phyloP scores from a whole-genome alignment of 1,284 basidiomycete genomes.

The Trichosporon sp. region DNA sequence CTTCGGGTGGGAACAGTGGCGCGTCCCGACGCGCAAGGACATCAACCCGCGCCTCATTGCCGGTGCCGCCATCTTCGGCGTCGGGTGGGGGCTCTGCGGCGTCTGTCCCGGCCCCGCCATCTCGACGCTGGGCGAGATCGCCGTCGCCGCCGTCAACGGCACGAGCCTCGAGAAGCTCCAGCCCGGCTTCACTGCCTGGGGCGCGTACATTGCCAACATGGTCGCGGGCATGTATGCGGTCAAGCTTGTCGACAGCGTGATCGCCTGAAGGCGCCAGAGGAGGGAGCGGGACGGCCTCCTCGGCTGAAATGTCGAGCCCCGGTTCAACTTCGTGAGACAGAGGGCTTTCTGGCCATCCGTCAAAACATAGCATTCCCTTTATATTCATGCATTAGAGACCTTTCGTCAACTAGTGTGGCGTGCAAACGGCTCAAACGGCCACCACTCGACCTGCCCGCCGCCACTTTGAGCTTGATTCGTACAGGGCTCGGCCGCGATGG shows the following conservation, averaged over 20 bases:
- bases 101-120: constrained; percentile 62
- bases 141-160: constrained; percentile 11
- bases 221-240: constrained; percentile 28
- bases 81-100: constrained; percentile 69
- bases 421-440: no score
- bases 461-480: no score
- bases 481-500: no score
- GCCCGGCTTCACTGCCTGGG: constrained; percentile 24
- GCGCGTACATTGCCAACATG: constrained; percentile 25
- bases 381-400: no score
- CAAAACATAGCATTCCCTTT: no score
- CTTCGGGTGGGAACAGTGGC: constrained; percentile 45
- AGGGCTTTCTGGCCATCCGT: background rate
- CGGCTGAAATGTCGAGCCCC: background rate
- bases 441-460: no score
- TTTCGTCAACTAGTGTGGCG: no score
- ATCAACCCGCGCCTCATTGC: constrained; percentile 62
- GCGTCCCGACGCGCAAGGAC: constrained; percentile 43
- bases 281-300: background rate
- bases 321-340: no score
- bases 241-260: background rate
- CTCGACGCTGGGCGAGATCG: constrained; percentile 28
- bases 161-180: constrained; percentile 4
- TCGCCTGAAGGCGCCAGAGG: background rate
- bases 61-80: constrained; percentile 66